Base-by-base conservation (phyloP, 768 basidiomycete genomes). In the Steccherinum ochraceum region DNA sequence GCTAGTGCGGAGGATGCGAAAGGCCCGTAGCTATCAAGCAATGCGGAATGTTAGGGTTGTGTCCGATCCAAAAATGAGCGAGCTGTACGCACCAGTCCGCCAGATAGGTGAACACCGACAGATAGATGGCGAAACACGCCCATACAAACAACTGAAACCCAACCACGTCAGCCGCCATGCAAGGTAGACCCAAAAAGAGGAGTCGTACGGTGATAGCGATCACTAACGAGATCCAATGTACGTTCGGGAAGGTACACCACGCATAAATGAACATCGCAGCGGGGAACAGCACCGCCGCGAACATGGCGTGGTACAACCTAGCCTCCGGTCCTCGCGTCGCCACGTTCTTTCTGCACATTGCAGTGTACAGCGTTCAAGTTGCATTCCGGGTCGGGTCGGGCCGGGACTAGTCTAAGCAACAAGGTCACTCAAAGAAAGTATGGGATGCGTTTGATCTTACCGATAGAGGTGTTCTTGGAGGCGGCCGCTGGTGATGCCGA, bases 241-340 rank as follows among this genome's bases (percentile, higher is more conserved):
- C 70, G 13, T 55, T 58, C 0, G 73, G 50, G 53, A 70, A 78
- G 11, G 80, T 77, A 2, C 81, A 80, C 80, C 84, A 88, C 0
- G 82, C 85, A 56, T 82, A 90, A 24, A 88, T 79, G 65, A 87
- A 77, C 76, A 85, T 81, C 18, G 76, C 78, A 0, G 64, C 54
- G 0, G 84, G 83, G 43, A 83, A 69, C 12, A 80, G 57, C 40
- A 83, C 40, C 0, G 73, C 76, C 0, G 79, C 80, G 27, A 73
- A 61, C 56, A 83, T 82, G 10, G 82, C 73, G 19, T 69, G 64
- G 53, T 76, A 83, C 20, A 87, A 66, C 12, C 85, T 75, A 4
- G 85, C 84, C 66, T 87, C 84, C 3, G 69, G 75, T 0, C 74
- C 75, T 12, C 59, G 56, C 13, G 49, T 58, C 21, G 49, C 27